Percentiles rank a stretch among this genome's conserved stretches.
phyloP scores from a whole-genome alignment of 768 basidiomycete species.

The Candolleomyces aberdarensis region DNA sequence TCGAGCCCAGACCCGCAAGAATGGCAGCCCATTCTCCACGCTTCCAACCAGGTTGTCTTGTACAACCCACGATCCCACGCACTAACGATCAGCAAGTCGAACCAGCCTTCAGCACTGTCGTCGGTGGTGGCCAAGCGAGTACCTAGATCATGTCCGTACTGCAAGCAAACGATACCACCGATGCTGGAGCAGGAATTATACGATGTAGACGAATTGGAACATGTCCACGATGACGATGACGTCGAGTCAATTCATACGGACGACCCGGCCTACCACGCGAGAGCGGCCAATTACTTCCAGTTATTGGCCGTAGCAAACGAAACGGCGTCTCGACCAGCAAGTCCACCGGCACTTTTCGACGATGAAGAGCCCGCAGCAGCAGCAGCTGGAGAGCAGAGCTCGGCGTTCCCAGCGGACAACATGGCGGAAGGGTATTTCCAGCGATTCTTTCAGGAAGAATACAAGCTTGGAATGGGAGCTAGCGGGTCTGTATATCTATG shows the following conservation, averaged over 20 bases:
- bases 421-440: slow-evolving; percentile 94
- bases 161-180: slow-evolving; percentile 56
- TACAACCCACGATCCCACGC: slow-evolving; percentile 87
- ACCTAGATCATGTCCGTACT: slow-evolving; percentile 62
- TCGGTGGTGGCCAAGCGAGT: slow-evolving; percentile 16
- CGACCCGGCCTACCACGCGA: slow-evolving; percentile 40
- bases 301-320: slow-evolving; percentile 73
- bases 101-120: slow-evolving; percentile 16
- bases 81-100: slow-evolving; percentile 53
- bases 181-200: slow-evolving; percentile 30
- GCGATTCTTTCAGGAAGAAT: slow-evolving; percentile 89
- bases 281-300: slow-evolving; percentile 79
- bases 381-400: slow-evolving; percentile 8
- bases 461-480: slow-evolving; percentile 89
- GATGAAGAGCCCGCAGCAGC: background rate
- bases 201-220: slow-evolving; percentile 18
- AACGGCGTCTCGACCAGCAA: slow-evolving; percentile 48
- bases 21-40: slow-evolving; percentile 81
- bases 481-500: slow-evolving; percentile 90
- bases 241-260: slow-evolving; percentile 33
- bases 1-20: slow-evolving; percentile 20
- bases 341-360: slow-evolving; percentile 32
- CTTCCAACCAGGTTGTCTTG: slow-evolving; percentile 83
- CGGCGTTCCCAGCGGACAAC: slow-evolving; percentile 59
- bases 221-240: slow-evolving; percentile 22